A percentile compares a stretch with the other conserved stretches of the same genome.
Conservation (phyloP, 192 early-diverging fungal species). For the Pilobolus umbonatus region DNA sequence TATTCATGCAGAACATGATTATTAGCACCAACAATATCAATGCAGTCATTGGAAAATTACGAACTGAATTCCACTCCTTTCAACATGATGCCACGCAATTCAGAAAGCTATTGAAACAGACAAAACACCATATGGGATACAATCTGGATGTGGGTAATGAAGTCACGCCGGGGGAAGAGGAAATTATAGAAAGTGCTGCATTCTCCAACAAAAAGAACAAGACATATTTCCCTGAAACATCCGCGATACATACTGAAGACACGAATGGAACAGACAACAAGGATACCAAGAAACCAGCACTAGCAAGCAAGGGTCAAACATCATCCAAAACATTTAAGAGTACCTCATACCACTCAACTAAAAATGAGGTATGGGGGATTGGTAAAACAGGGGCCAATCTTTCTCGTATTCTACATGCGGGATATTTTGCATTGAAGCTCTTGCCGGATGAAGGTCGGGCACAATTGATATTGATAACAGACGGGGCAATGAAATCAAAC, state of each 20-base stretch:
- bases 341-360: slow-evolving; percentile 11
- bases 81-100: slow-evolving; percentile 38
- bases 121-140: slow-evolving; percentile 35
- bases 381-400: slow-evolving; percentile 50
- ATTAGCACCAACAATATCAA: slow-evolving; percentile 37
- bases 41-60: slow-evolving; percentile 35
- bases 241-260: background rate
- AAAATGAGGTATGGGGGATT: slow-evolving; percentile 49
- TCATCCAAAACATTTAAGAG: background rate
- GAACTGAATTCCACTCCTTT: slow-evolving; percentile 38
- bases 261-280: background rate
- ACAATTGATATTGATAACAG: slow-evolving; percentile 59
- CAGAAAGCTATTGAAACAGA: slow-evolving; percentile 35
- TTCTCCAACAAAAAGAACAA: background rate
- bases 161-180: background rate
- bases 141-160: slow-evolving; percentile 30
- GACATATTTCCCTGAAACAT: background rate
- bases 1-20: slow-evolving; percentile 45
- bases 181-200: slow-evolving; percentile 7
- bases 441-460: slow-evolving; percentile 42
- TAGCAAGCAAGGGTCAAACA: background rate
- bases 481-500: slow-evolving; percentile 71
- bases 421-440: slow-evolving; percentile 44
- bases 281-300: background rate
- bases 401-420: slow-evolving; percentile 50